These are phyloP conservation scores for Rhodotorula mucilaginosa DNA, from an alignment of 1,284 basidiomycete genomes.

Conservation along the genomic window DNA sequence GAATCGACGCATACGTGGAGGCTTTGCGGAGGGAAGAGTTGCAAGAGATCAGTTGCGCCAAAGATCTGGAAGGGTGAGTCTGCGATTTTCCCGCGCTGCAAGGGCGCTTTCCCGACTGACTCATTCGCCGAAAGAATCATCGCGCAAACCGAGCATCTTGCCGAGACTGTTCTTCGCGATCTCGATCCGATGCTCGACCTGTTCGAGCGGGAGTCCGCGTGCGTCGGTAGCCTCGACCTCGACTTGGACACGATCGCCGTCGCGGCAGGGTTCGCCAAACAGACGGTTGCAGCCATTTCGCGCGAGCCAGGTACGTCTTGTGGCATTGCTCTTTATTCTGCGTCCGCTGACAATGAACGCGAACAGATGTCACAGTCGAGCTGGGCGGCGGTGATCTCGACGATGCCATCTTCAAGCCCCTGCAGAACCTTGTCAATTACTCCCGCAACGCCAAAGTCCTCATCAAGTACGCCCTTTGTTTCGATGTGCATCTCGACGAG, in stretches of 20 bases:
- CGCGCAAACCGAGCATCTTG: slow-evolving; percentile 84
- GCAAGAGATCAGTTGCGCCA: slow-evolving; percentile 84
- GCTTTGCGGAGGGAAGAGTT: slow-evolving; percentile 81
- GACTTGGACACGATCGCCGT: slow-evolving; percentile 90
- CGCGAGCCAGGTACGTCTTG: slow-evolving; percentile 66
- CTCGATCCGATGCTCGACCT: slow-evolving; percentile 73
- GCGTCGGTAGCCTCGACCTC: slow-evolving; percentile 73
- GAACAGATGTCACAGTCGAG: slow-evolving; percentile 66
- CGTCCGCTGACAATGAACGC: neutral
- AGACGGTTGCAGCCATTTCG: slow-evolving; percentile 67
- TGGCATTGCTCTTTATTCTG: neutral
- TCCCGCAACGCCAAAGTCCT: slow-evolving; percentile 74
- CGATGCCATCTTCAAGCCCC: slow-evolving; percentile 69
- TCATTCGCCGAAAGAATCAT: slow-evolving; percentile 62
- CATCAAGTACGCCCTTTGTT: slow-evolving; percentile 61
- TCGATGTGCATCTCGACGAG: neutral
- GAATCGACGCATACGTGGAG: slow-evolving; percentile 86
- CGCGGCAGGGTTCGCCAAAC: slow-evolving; percentile 80
- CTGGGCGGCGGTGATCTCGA: slow-evolving; percentile 70
- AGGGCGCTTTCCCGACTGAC: neutral
- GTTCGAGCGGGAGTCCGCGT: slow-evolving; percentile 82
- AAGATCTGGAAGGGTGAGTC: slow-evolving; percentile 75
- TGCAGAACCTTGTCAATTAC: slow-evolving; percentile 75
- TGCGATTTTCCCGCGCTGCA: too few species aligned
- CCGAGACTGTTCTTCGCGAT: slow-evolving; percentile 70